Base-by-base conservation (phyloP, 257 asterid species). In the Penstemon newberryi region DNA sequence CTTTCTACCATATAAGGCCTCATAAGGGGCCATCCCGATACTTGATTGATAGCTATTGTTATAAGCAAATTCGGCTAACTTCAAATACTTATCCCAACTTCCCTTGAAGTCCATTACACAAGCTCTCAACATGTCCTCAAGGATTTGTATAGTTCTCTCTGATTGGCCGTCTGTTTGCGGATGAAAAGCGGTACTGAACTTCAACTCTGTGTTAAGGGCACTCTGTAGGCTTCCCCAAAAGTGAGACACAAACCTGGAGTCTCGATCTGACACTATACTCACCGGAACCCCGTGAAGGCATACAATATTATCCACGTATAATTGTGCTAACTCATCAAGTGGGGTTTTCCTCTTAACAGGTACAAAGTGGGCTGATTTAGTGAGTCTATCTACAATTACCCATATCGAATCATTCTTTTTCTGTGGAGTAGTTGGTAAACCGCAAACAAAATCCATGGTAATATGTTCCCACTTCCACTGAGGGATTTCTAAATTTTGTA, bases 21-120 rank as follows among this genome's bases (percentile, higher is more conserved):
- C 51, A 11, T 60, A 60, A 37, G 64, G 64, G 4, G 65, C 65
- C 50, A 46, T 64, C 7, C 60, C 13, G 4, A 56, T 56, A 56
- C n/a, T 56, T 8, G 12, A 3, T 3, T 65, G 47, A 49, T 49
- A 65, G 18, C 59, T 65, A 11, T 36, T 65, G 39, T 49, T 65
- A 33, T 65, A 66, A 19, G 61, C 36, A 2, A 66, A 66, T 38
- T 53, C 51, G 1, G 57, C 37, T 6, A 66, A 7, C 36, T 10
- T 50, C 6, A 53, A 4, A 10, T 65, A 51, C 15, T 4, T 25
- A 11, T 47, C 57, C 69, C 56, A 47, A 47, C 33, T 64, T 4
- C 19, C 42, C 13, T 38, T 44, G 4, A 64, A 64, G 8, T 64
- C 44, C 6, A 64, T 7, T 0, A 47, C 57, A 37, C 69, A 64